Conservation (phyloP, 2,329 filamentous ascomycete species). For the Colletotrichum tanaceti region DNA sequence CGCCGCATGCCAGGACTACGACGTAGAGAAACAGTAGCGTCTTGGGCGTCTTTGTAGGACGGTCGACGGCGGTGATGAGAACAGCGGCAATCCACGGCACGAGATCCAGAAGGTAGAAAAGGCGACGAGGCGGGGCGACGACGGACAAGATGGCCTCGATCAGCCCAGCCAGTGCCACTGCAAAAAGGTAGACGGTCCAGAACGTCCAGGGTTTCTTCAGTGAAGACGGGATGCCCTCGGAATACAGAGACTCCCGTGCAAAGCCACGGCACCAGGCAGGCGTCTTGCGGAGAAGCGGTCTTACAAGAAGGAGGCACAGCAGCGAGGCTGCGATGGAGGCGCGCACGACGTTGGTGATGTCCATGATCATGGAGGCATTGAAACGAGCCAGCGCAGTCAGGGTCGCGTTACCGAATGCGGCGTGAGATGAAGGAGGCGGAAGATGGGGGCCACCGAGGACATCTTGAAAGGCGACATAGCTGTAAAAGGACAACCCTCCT, state of each 20-base stretch:
- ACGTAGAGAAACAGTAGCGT: conserved; percentile 54
- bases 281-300: conserved; percentile 45
- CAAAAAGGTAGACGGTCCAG: conserved; percentile 53
- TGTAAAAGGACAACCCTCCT: conserved; percentile 13
- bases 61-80: conserved; percentile 52
- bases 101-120: conserved; percentile 49
- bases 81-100: conserved; percentile 54
- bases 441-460: conserved; percentile 23
- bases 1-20: conserved; percentile 48
- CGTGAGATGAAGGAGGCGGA: conserved; percentile 2
- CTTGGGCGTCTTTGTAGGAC: conserved; percentile 57
- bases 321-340: conserved; percentile 48
- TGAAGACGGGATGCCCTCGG: conserved; percentile 34
- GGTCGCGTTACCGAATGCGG: neutral
- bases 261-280: conserved; percentile 59
- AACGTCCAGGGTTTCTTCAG: conserved; percentile 51
- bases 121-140: conserved; percentile 46
- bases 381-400: neutral
- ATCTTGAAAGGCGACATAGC: conserved; percentile 32
- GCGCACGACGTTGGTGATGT: conserved; percentile 43
- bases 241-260: conserved; percentile 51
- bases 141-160: conserved; percentile 48
- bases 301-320: conserved; percentile 46
- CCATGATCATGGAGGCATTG: conserved; percentile 15
- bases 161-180: conserved; percentile 51